phyloP scores from a whole-genome alignment of 495 filamentous ascomycete species.

The Entonaema liquescens region DNA sequence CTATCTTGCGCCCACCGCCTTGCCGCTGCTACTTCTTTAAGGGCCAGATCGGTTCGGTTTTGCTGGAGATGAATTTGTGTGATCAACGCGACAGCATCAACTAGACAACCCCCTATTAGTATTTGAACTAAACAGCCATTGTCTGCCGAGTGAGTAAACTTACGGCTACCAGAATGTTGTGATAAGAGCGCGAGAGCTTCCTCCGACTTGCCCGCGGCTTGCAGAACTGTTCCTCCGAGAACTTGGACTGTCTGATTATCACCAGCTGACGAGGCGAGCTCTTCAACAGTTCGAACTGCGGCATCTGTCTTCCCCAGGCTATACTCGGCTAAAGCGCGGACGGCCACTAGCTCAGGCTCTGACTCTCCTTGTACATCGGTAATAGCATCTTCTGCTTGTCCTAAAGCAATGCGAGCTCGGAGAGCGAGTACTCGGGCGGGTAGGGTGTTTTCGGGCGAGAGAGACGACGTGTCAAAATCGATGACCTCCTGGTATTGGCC shows the following conservation, averaged over 20 bases:
- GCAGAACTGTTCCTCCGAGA: slow-evolving; percentile 78
- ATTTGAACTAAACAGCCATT: slow-evolving; percentile 43
- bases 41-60: slow-evolving; percentile 87
- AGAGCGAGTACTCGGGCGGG: slow-evolving; percentile 82
- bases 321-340: slow-evolving; percentile 79
- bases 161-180: slow-evolving; percentile 90
- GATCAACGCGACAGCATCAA: slow-evolving; percentile 73
- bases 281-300: slow-evolving; percentile 70
- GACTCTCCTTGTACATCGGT: slow-evolving; percentile 70
- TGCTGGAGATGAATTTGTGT: slow-evolving; percentile 92
- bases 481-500: slow-evolving; percentile 85
- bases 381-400: slow-evolving; percentile 75
- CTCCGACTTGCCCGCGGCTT: slow-evolving; percentile 77
- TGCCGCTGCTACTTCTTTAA: slow-evolving; percentile 89
- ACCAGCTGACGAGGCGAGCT: slow-evolving; percentile 67
- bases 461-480: slow-evolving; percentile 77
- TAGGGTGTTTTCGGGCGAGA: slow-evolving; percentile 78
- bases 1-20: slow-evolving; percentile 96
- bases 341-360: slow-evolving; percentile 78
- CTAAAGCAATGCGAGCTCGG: slow-evolving; percentile 82
- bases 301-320: slow-evolving; percentile 64
- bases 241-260: slow-evolving; percentile 87
- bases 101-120: slow-evolving; percentile 41
- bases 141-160: slow-evolving; percentile 45
- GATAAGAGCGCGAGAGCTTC: slow-evolving; percentile 81